Base-by-base conservation (phyloP, 768 basidiomycete species). In the Saitozyma podzolica region DNA sequence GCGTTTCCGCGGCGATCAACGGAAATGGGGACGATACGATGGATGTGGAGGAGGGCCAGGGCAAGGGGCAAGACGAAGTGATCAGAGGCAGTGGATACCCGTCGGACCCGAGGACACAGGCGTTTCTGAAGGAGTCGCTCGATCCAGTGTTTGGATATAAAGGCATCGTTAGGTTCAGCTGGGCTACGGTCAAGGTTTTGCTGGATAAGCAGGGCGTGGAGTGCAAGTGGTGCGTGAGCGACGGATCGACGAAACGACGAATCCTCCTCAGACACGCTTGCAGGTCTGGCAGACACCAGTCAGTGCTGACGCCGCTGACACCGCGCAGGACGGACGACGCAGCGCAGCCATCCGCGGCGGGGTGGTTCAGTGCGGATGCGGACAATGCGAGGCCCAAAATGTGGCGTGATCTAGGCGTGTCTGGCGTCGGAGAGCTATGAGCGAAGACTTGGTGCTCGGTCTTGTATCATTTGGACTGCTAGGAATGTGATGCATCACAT, bases 111-210 rank as follows among this genome's bases (percentile, higher is more conserved):
- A 91, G 89, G 69, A 98, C 96, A 0, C 86, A 92, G 71, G 86
- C 86, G 0, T 98, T 92, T 91, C 82, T 99, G 11, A 85, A 85
- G 67, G 76, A 82, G 0, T 84, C 88, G 0, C 72, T 97, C 11
- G 88, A 97, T 59, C 89, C 88, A 1, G 88, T 91, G 2, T 99
- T 99, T 75, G 96, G 96, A 6, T 95, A 86, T 72, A 95, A 95
- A 0, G 88, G 86, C 16, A 80, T 97, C 45, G 94, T 87, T 3
- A 86, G 96, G 16, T 98, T 98, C 80, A 92, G 90, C 1, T 99
- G 96, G 96, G 87, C 90, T 3, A 96, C 96, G 0, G 87, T 94
- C 64, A 93, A 92, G 74, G 84, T 90, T 1, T 77, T 87, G 3
- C 80, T 99, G 14, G 92, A 95, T 54, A 90, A 90, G 73, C 82